Conservation (phyloP, 257 asterid species). For the Solanum phureja region DNA sequence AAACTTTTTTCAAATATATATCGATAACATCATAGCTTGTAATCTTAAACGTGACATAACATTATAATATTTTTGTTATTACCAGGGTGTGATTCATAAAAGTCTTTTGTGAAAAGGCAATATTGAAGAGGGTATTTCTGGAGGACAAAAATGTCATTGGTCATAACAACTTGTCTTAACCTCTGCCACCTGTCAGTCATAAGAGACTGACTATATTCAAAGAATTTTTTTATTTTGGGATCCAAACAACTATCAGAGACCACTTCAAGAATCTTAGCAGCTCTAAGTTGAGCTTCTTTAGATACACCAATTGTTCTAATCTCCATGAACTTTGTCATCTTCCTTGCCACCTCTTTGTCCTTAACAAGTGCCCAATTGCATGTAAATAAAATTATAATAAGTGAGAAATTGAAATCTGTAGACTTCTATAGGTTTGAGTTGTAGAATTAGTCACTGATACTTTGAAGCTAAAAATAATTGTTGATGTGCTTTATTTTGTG, state of each 20-base stretch:
- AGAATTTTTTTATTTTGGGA: conserved; percentile 33
- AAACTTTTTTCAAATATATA: too few relatives aligned
- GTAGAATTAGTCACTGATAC: neutral
- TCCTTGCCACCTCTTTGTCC: conserved; percentile 50
- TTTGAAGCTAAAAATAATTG: neutral
- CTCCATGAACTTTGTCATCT: conserved; percentile 65
- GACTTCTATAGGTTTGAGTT: neutral
- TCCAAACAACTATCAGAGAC: conserved; percentile 48
- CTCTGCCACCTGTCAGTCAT: conserved; percentile 58
- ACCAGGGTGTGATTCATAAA: conserved; percentile 56
- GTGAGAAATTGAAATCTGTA: neutral
- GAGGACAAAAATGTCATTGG: conserved; percentile 20
- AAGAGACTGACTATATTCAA: conserved; percentile 22
- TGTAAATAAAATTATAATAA: conserved; percentile 1
- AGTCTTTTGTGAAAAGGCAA: conserved; percentile 39
- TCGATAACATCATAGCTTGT: too few relatives aligned
- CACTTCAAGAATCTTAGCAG: conserved; percentile 38
- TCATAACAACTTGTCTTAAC: conserved; percentile 25
- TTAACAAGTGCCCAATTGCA: conserved; percentile 79
- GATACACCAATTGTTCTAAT: conserved; percentile 79
- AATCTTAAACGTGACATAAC: too few relatives aligned
- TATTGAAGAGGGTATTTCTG: conserved; percentile 34
- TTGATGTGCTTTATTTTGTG: too few relatives aligned
- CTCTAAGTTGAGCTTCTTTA: conserved; percentile 73
- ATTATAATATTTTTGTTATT: neutral